These are phyloP conservation scores for Fusarium compactum DNA, from an alignment of 2,329 filamentous ascomycete species.

Conservation along the genomic window DNA sequence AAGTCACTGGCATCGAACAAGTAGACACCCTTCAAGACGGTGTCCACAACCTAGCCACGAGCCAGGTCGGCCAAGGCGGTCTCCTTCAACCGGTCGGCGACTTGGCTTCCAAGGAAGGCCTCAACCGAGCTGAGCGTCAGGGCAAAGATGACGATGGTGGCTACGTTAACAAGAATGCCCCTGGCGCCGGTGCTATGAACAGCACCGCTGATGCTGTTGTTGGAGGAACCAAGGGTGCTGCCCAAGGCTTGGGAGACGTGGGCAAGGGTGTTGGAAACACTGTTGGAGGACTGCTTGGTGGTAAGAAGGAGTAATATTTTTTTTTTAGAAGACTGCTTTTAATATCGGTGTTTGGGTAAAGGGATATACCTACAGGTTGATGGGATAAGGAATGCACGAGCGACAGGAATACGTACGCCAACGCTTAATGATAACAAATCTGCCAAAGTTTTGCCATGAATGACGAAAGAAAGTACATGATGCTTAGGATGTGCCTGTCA, in stretches of 20 bases:
- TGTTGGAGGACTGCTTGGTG: conserved; percentile 53
- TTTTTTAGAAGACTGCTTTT: neutral
- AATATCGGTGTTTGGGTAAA: conserved; percentile 13
- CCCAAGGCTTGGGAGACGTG: conserved; percentile 48
- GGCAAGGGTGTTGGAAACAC: conserved; percentile 28
- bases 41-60: conserved; percentile 70
- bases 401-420: neutral
- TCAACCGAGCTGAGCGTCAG: conserved; percentile 73
- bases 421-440: conserved; percentile 10
- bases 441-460: neutral
- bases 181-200: conserved; percentile 47
- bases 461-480: neutral
- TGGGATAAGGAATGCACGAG: neutral
- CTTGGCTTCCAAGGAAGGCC: conserved; percentile 70
- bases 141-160: conserved; percentile 72
- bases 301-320: conserved; percentile 44
- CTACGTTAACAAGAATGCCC: conserved; percentile 55
- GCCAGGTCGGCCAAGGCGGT: conserved; percentile 76
- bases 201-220: conserved; percentile 45
- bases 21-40: conserved; percentile 77
- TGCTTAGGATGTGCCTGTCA: neutral
- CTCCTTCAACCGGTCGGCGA: conserved; percentile 74
- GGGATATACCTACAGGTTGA: conserved; percentile 7
- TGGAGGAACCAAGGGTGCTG: conserved; percentile 51
- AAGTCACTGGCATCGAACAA: conserved; percentile 75